Base-by-base conservation (phyloP, 2,329 filamentous ascomycete genomes). In the Pseudopithomyces maydicus region DNA sequence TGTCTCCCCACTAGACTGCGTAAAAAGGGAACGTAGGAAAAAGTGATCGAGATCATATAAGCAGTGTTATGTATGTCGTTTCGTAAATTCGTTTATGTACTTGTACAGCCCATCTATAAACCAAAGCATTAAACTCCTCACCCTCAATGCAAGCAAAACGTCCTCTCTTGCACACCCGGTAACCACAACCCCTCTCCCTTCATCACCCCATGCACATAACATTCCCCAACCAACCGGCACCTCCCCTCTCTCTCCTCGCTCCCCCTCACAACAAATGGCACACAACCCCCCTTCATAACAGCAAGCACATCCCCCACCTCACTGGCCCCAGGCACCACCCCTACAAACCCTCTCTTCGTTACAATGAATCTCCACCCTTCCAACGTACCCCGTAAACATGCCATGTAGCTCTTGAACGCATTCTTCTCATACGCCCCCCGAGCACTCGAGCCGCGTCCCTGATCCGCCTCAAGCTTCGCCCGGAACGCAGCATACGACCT, bases 141-240 rank as follows among this genome's bases (percentile, higher is more conserved):
- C 19, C 39, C 50, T 47, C 22, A 54, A n/a, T 20, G 17, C 20
- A 54, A n/a, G 29, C 14, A 32, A 23, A 54, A 36, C 10, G n/a
- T 32, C 35, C n/a, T 26, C 42, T 48, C 22, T 11, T n/a, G 5
- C 11, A 52, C 41, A 1, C 43, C 49, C 5, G 35, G 26, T 12
- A 56, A 20, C 29, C 14, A 19, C 6, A 51, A 10, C 8, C 39
- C 55, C 12, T 58, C 46, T 11, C 55, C 51, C 43, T 58, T 33
- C 51, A 54, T 58, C 8, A 57, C 20, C 12, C 50, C 50, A 46
- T 58, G 51, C 2, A 58, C 46, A 33, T 58, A 55, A 19, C 41
- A 44, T 22, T 46, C 54, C 17, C 54, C 44, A 19, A 46, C 36
- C 23, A 47, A 22, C 17, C 20, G 14, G 29, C 3, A 33, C 29